Evolutionary conservation across 2,329 filamentous ascomycete species (phyloP), one percentile per base, ranked within the genome.

Genomic region (Colletotrichum sojae): DNA sequence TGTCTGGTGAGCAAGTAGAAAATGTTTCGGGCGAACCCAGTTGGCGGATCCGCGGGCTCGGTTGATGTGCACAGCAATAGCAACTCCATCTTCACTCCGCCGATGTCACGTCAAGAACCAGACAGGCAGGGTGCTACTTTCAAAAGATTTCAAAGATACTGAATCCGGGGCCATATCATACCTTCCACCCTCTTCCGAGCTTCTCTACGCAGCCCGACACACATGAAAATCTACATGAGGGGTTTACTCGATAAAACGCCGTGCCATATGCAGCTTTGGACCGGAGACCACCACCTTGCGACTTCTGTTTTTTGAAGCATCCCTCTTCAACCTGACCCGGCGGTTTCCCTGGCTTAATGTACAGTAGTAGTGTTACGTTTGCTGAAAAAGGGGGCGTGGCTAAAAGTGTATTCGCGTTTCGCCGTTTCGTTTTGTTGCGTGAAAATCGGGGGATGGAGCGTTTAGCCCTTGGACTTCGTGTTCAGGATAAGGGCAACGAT

Each of bases 401-500:
- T 53, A 40, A 40, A 36, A 40, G 31, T 62, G 63, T 63, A 31
- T 39, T 67, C 13, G 6, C 22, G 39, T 54, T 22, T 63, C 46
- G 58, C 57, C 52, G 18, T 53, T 58, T 62, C 40, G 52, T 45
- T 36, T 52, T 60, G 20, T 20, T 48, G 18, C 49, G 59, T 56
- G 18, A 18, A 18, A 51, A 27, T 51, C 10, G 63, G 10, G 1
- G 1, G 22, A 10, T 31, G 0, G 13, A 4, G 5, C 9, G 22
- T 64, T 82, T 82, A 90, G 73, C 88, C 89, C 83, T 87, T 90
- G 84, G 87, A 91, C 85, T 94, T 94, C 71, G 94, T 96, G 88
- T 97, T 97, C 78, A 98, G 88, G 78, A 98, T 95, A 51, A 98
- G 89, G 66, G 93, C 94, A 71, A 98, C 95, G 78, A 98, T 98